Evolutionary conservation across 441 rosid species (phyloP).

Genomic region (Corymbia calophylla): DNA sequence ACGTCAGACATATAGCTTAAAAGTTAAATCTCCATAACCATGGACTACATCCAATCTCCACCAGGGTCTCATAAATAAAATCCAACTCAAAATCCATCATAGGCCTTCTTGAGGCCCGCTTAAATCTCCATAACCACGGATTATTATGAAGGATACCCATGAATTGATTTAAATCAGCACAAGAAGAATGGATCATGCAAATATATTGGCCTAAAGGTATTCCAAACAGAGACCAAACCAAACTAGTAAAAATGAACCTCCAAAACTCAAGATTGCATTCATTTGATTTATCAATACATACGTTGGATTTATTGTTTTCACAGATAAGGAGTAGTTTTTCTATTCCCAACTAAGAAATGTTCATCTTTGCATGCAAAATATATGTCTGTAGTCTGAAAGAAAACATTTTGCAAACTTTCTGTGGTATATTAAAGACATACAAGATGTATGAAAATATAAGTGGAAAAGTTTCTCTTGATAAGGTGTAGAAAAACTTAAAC

Average conservation of each 20-base stretch:
- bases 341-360: background rate
- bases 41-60: background rate
- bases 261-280: background rate
- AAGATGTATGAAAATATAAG: background rate
- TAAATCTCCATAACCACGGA: background rate
- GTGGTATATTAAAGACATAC: background rate
- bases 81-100: background rate
- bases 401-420: background rate
- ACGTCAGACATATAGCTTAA: background rate
- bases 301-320: background rate
- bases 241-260: background rate
- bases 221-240: background rate
- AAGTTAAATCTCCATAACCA: background rate
- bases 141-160: background rate
- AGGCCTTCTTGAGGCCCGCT: background rate
- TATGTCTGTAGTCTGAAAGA: background rate
- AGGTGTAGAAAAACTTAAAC: background rate
- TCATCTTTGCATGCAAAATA: background rate
- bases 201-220: background rate
- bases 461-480: background rate
- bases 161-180: background rate
- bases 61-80: background rate
- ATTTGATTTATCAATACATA: background rate
- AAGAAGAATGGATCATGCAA: background rate
- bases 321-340: background rate